Base-by-base conservation (phyloP, 139 green algal genomes). In the Pleodorina starrii region DNA sequence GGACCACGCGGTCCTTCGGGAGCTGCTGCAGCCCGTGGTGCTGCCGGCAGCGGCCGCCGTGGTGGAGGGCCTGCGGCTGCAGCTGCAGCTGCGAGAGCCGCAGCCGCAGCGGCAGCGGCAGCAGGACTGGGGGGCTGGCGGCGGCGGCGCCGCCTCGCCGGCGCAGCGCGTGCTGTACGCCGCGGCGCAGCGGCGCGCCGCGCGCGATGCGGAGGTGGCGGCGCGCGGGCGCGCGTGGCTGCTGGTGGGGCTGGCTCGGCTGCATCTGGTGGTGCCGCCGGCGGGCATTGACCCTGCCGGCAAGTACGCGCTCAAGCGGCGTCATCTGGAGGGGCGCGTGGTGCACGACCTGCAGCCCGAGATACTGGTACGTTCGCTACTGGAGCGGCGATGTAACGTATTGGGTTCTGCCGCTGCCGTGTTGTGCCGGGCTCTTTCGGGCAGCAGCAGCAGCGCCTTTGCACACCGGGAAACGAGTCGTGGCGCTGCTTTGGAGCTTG, bases 271-370 rank as follows among this genome's bases (percentile, higher is more conserved):
- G 1, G 63, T 91, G n/a, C 93, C 96, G 17, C 90, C 95, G 0
- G 57, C 92, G 16, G 95, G 91, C 11, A 86, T 95, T 0, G 98
- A 99, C 92, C 98, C 98, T 23, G 96, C 97, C 0, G 94, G 90
- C 44, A 95, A 95, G 90, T 93, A 94, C 89, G 86, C 68, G 0
- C 89, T 95, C 59, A 91, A 95, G 82, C 82, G 44, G 50, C 50
- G 23, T 27, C 92, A 94, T 84, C n/a, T 93, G 40, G 85, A 91
- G 74, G 60, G 25, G 10, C 57, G 68, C 42, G 42, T 96, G 40
- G 11, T n/a, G 10, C 79, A 92, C 9, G 80, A 90, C 36, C 9
- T 97, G 29, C 75, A 93, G 38, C 92, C 94, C 0, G 93, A 97
- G 86, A 82, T 90, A 29, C 38, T 86, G 46, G 93, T 94, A 93